phyloP scores from a whole-genome alignment of 352 stramenopile genomes.

The Globisporangium irregulare region DNA sequence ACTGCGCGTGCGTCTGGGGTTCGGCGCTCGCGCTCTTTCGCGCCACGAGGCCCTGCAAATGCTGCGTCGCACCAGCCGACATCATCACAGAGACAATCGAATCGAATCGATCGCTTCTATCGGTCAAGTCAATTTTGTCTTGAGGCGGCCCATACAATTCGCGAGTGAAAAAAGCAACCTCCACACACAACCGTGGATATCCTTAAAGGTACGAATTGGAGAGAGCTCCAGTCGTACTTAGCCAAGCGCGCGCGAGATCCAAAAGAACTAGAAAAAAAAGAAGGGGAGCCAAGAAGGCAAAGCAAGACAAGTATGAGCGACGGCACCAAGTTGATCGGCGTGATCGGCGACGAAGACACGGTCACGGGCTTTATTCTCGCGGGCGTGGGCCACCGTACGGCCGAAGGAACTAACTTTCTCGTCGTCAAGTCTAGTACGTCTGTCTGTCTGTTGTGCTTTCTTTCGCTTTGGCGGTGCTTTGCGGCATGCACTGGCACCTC shows the following conservation, averaged over 20 bases:
- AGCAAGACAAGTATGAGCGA: constrained; percentile 49
- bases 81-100: not conserved
- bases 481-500: not conserved
- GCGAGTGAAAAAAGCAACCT: not conserved
- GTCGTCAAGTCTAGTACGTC: constrained; percentile 93
- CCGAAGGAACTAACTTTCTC: constrained; percentile 96
- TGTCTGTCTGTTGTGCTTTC: not conserved
- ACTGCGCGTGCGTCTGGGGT: constrained; percentile 57
- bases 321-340: constrained; percentile 80
- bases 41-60: constrained; percentile 64
- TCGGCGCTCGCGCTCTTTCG: constrained; percentile 48
- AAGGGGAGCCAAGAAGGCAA: not conserved
- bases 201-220: not conserved
- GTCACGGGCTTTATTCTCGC: constrained; percentile 98
- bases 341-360: constrained; percentile 95
- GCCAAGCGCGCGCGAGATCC: not conserved
- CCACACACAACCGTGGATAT: not conserved
- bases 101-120: not conserved
- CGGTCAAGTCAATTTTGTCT: not conserved
- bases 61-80: constrained; percentile 29
- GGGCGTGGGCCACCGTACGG: constrained; percentile 94
- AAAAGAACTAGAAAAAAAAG: constrained; percentile 4
- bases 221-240: not conserved
- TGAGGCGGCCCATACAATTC: not conserved
- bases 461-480: not conserved